These are phyloP conservation scores for Colletotrichum somersetense DNA, from an alignment of 2,329 filamentous ascomycete genomes.

Conservation along the genomic window DNA sequence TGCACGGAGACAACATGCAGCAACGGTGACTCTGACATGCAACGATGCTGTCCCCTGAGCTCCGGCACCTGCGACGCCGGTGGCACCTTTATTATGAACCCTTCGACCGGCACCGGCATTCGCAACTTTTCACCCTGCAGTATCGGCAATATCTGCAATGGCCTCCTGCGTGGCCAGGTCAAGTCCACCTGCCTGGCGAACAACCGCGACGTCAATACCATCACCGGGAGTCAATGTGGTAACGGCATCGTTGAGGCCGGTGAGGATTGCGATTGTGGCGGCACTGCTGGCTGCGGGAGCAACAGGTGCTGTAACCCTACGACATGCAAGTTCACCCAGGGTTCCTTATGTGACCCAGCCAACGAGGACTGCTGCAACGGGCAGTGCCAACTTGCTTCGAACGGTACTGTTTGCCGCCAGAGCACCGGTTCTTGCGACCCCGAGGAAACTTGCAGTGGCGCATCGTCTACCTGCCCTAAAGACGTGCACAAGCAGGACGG, in stretches of 20 bases:
- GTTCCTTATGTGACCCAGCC: slow-evolving; percentile 81
- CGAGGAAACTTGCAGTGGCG: slow-evolving; percentile 84
- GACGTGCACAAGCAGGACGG: slow-evolving; percentile 80
- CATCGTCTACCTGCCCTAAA: slow-evolving; percentile 76
- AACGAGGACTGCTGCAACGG: slow-evolving; percentile 86
- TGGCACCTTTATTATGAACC: slow-evolving; percentile 95
- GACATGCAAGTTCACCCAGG: slow-evolving; percentile 86
- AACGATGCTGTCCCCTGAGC: slow-evolving; percentile 84
- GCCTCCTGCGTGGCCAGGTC: slow-evolving; percentile 81
- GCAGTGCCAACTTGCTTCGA: slow-evolving; percentile 74
- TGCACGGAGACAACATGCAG: slow-evolving; percentile 78
- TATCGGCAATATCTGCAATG: slow-evolving; percentile 93
- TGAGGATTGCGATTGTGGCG: slow-evolving; percentile 97
- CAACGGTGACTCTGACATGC: slow-evolving; percentile 65
- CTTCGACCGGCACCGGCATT: slow-evolving; percentile 81
- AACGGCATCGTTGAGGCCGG: slow-evolving; percentile 94
- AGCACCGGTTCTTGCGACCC: slow-evolving; percentile 88
- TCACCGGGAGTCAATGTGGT: slow-evolving; percentile 87
- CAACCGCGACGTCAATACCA: slow-evolving; percentile 85
- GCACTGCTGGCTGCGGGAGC: slow-evolving; percentile 74
- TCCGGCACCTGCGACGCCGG: slow-evolving; percentile 77
- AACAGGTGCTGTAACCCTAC: slow-evolving; percentile 87
- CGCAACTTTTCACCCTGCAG: slow-evolving; percentile 87
- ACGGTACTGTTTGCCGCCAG: slow-evolving; percentile 81
- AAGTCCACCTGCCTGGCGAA: slow-evolving; percentile 83